Evolutionary conservation across 164 flowering plant species (phyloP), one percentile per base, ranked within the genome.

Genomic region (Paratinospora sagittata): DNA sequence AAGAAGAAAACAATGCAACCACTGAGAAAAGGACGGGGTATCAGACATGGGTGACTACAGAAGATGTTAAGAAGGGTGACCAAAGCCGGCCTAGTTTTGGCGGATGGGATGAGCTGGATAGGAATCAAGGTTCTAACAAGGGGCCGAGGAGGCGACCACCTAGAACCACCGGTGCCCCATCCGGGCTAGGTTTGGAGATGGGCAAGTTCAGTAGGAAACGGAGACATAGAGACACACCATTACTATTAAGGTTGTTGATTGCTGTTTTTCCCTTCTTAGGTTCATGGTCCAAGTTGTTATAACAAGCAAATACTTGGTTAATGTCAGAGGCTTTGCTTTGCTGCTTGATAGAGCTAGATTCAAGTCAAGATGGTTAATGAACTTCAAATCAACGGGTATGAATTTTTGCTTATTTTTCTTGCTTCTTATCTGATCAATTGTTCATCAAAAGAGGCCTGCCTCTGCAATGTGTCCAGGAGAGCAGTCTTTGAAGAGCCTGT

Each of bases 41-140:
- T 75, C 83, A 79, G 72, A 78, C 91, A 11, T 82, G 88, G 91
- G 83, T 64, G n/a, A 79, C 45, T 16, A 65, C 75, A 14, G 77
- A 74, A 65, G 72, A 77, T 76, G 81, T 63, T 63, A 64, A 55
- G 57, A 69, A 74, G 47, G 75, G 67, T n/a, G 71, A 63, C 17
- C 74, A 68, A 67, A 73, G 34, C 41, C 70, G 43, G n/a, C 58
- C 82, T 8, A 79, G 73, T 67, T 88, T 88, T 77, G 92, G 97
- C 58, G 98, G 98, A 47, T 94, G 98, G 98, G 98, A 92, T 67
- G 94, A 88, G 58, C 75, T 94, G 68, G 91, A 88, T 76, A 70
- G 71, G 55, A 75, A 21, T 63, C 66, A 45, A 6, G 73, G 69
- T 21, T 58, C 72, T 39, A 63, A 30, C 9, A 71, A 41, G 55